Percentiles rank a stretch among this genome's conserved stretches.
phyloP scores from a whole-genome alignment of 257 asterid species.

The Mitragyna speciosa region DNA sequence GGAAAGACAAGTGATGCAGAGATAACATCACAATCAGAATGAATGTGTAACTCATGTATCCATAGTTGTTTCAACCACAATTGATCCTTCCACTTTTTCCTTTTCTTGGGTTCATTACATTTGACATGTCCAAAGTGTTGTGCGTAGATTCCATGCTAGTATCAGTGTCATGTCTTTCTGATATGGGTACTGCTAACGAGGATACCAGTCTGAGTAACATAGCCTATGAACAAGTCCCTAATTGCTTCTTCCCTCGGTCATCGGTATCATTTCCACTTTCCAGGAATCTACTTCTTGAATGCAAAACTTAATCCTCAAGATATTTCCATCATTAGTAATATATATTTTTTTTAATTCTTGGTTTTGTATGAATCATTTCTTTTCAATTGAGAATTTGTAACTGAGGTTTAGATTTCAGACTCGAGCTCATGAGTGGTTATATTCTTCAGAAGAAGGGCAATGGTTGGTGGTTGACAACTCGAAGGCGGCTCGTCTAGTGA shows the following conservation, averaged over 20 bases:
- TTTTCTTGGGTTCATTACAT: not conserved
- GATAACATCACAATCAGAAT: not conserved
- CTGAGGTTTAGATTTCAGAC: conserved; percentile 58
- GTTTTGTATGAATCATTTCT: not conserved
- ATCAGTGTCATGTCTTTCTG: not conserved
- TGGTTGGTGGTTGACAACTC: conserved; percentile 75
- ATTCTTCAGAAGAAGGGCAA: conserved; percentile 90
- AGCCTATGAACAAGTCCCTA: not conserved
- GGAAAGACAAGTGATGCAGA: not conserved
- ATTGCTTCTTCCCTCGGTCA: too few relatives aligned
- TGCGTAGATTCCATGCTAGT: not conserved
- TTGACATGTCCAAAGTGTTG: not conserved
- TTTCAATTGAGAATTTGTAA: conserved; percentile 29
- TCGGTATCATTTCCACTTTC: not conserved
- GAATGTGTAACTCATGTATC: not conserved
- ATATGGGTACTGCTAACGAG: not conserved
- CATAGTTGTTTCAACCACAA: not conserved
- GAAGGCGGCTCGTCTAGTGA: conserved; percentile 74
- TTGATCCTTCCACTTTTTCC: not conserved
- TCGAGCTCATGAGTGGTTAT: conserved; percentile 90
- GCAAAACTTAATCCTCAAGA: too few relatives aligned
- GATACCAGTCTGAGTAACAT: not conserved
- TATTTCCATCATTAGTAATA: not conserved
- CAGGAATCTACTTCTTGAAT: too few relatives aligned
- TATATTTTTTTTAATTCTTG: not conserved